Evolutionary conservation across 345 rosid species (phyloP), one percentile per base, ranked within the genome.

Genomic region (Salix koriyanagi): DNA sequence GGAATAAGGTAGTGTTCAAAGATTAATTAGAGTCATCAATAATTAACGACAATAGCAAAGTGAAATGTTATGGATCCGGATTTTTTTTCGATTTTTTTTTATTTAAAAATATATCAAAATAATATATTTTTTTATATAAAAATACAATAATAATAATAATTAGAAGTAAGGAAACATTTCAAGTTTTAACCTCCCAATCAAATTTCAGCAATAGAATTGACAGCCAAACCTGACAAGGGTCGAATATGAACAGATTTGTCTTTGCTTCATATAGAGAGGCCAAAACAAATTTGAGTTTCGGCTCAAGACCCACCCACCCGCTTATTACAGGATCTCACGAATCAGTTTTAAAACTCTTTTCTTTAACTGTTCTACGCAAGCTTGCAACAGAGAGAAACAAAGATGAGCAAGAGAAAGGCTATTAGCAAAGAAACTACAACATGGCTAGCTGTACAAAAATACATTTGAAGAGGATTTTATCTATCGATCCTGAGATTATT

Each of bases 401-500:
- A 42, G 11, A 34, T 54, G 11, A 48, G 34, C 30, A 67, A 14
- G 42, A 5, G 37, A 54, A 28, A 54, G 41, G 56, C 67, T 73
- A 32, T 26, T 34, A 19, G 50, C 46, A 34, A 82, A 68, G 16
- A 72, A 75, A 78, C 77, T 65, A 80, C 68, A 74, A 77, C 79
- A 46, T 44, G 28, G 19, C 56, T 39, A 65, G 74, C 85, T 86
- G 80, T 84, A 84, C 87, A 88, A 67, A 66, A 44, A 76, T 80
- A 80, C 79, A 80, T 69, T 36, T 48, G 19, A 34, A 78, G 26
- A 56, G 46, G 46, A 76, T 70, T 52, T 71, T 79, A 94, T 78
- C 89, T 89, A 75, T 91, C 94, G 64, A 95, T 91, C 80, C 94
- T 90, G 68, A 95, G 91, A 77, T 90, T 90, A 76, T 89, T 88